Percentiles rank a stretch among this genome's conserved stretches.
Conservation (phyloP, 805 yeast genomes). For the Pichia scutulata region DNA sequence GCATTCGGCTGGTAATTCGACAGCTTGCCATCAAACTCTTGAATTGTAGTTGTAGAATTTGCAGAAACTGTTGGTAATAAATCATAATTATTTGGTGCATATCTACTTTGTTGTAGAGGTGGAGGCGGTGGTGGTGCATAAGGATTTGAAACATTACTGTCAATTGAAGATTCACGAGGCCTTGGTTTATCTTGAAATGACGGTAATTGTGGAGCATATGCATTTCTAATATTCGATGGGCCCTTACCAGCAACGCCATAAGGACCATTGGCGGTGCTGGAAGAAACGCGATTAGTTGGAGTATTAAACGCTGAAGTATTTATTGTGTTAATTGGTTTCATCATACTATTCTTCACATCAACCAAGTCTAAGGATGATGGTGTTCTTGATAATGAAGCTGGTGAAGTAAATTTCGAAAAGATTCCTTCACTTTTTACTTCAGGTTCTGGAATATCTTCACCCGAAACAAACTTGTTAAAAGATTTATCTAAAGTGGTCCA, state of each 20-base stretch:
- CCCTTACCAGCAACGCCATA: neutral
- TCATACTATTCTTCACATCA: slow-evolving; percentile 1
- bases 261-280: neutral
- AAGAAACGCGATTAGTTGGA: neutral
- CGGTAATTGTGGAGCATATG: slow-evolving; percentile 1
- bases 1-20: neutral
- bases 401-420: slow-evolving; percentile 59
- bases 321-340: neutral
- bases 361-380: slow-evolving; percentile 33
- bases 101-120: neutral
- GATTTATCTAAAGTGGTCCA: slow-evolving; percentile 87
- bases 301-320: neutral
- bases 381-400: slow-evolving; percentile 50
- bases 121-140: neutral
- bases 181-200: neutral
- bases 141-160: neutral
- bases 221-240: neutral
- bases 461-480: slow-evolving; percentile 73
- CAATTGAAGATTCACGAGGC: neutral
- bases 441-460: slow-evolving; percentile 54
- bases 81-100: neutral
- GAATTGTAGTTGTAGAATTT: neutral
- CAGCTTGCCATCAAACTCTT: neutral
- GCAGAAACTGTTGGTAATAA: neutral
- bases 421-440: slow-evolving; percentile 42